Evolutionary conservation across 2,329 filamentous ascomycete species (phyloP).

Genomic region (Venturia nashicola): DNA sequence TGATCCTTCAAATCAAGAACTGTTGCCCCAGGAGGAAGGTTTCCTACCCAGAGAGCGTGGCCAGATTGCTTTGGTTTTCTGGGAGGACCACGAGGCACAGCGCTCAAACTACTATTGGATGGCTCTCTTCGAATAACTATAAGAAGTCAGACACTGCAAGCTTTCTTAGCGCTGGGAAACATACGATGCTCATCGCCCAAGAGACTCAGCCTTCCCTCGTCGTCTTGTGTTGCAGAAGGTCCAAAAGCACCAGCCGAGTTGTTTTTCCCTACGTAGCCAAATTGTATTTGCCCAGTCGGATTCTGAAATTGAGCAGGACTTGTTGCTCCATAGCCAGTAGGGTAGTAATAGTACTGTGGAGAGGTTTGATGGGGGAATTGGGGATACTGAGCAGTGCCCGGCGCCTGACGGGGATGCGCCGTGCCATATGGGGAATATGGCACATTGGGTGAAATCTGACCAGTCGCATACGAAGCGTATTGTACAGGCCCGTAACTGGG

Average conservation of each 20-base stretch:
- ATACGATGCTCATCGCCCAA: neutral
- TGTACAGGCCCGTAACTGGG: conserved; percentile 9
- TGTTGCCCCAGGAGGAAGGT: conserved; percentile 72
- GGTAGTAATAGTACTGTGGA: conserved; percentile 9
- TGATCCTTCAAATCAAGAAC: conserved; percentile 81
- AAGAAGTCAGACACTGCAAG: neutral
- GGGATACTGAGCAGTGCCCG: neutral
- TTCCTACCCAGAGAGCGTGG: conserved; percentile 92
- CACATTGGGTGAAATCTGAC: neutral
- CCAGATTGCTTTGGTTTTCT: conserved; percentile 60
- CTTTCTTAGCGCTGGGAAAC: neutral
- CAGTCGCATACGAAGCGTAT: conserved; percentile 18
- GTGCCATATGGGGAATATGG: conserved; percentile 7
- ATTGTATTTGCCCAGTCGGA: neutral
- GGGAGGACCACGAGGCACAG: conserved; percentile 41
- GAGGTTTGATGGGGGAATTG: conserved; percentile 1
- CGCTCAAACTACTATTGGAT: conserved; percentile 4
- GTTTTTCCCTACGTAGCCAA: neutral
- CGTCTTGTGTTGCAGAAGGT: neutral
- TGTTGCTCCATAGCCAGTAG: neutral
- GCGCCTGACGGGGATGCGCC: neutral
- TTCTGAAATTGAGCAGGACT: neutral
- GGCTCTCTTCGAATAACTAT: neutral
- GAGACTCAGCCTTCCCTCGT: neutral
- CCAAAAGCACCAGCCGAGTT: neutral